Base-by-base conservation (phyloP, 2,329 filamentous ascomycete genomes). In the Aspergillus awamori region DNA sequence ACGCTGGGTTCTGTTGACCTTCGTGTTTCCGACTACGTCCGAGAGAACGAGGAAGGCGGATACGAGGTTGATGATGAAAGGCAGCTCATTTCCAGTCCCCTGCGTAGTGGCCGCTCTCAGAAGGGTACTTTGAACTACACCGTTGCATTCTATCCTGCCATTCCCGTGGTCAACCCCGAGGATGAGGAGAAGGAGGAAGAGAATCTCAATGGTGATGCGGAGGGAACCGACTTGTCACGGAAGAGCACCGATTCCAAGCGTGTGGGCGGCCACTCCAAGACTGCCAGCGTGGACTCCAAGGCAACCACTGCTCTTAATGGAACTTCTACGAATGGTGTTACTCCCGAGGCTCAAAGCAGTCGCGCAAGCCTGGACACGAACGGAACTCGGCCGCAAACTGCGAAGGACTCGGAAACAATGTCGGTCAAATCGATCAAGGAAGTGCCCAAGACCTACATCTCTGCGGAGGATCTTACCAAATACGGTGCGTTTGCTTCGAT, bases 111-210 rank as follows among this genome's bases (percentile, higher is more conserved):
- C 36, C 89, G 89, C 69, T 87, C 90, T 36, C 81, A 86, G 30
- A 98, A 97, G 82, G 95, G 96, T 63, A 84, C 81, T 1, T 82
- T 99, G 15, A 88, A 88, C 68, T 97, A 93, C 76, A 94, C 90
- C 0, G 89, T 89, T 55, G 84, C 93, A 1, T 99, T 99, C 82
- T 98, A 92, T 75, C 95, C 96, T 2, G 92, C 90, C 45, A 81
- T 97, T 33, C 92, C 95, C 67, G 84, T 97, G 26, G 87, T 91
- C 60, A 94, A 99, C 75, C 93, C 94, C 1, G 94, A 97, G 8
- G 93, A 82, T 58, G 80, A 82, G 61, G 78, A 76, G 48, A 81
- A 84, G 36, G 79, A 82, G 59, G 79, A 82, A 30, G 77, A 79
- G 28, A 78, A 79, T 48, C 67, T 71, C 15, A 66, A 71, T 6